phyloP scores from a whole-genome alignment of 495 filamentous ascomycete species.

The Copromyces sp. region DNA sequence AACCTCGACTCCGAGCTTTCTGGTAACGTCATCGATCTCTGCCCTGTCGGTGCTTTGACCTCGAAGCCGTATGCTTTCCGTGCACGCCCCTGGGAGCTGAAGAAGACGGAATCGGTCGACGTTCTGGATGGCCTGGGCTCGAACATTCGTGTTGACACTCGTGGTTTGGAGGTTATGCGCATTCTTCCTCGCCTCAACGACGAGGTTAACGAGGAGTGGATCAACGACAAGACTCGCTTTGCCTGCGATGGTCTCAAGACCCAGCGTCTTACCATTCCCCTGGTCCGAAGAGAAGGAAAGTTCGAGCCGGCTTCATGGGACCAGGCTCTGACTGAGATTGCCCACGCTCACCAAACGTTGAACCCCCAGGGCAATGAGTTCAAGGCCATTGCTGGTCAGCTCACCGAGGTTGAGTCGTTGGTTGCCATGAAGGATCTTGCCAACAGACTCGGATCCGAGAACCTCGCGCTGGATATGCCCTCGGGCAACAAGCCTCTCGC shows the following conservation, averaged over 20 bases:
- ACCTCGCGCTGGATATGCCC: constrained; percentile 85
- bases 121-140: constrained; percentile 89
- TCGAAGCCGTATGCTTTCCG: constrained; percentile 98
- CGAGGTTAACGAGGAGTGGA: constrained; percentile 98
- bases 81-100: constrained; percentile 90
- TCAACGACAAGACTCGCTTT: constrained; percentile 95
- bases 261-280: constrained; percentile 82
- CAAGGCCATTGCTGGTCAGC: constrained; percentile 85
- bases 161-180: constrained; percentile 95
- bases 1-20: constrained; percentile 89
- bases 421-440: constrained; percentile 95
- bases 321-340: constrained; percentile 79
- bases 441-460: constrained; percentile 93
- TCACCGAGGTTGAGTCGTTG: constrained; percentile 82
- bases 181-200: constrained; percentile 88
- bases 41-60: constrained; percentile 90
- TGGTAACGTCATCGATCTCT: constrained; percentile 95
- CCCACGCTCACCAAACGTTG: constrained; percentile 60
- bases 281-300: constrained; percentile 77
- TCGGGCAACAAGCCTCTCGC: constrained; percentile 72
- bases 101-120: constrained; percentile 87
- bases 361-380: constrained; percentile 83
- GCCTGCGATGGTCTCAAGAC: constrained; percentile 96
- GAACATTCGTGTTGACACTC: constrained; percentile 83
- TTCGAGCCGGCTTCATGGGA: constrained; percentile 92